phyloP scores from a whole-genome alignment of 2,329 filamentous ascomycete genomes.

The Fusarium irregulare region DNA sequence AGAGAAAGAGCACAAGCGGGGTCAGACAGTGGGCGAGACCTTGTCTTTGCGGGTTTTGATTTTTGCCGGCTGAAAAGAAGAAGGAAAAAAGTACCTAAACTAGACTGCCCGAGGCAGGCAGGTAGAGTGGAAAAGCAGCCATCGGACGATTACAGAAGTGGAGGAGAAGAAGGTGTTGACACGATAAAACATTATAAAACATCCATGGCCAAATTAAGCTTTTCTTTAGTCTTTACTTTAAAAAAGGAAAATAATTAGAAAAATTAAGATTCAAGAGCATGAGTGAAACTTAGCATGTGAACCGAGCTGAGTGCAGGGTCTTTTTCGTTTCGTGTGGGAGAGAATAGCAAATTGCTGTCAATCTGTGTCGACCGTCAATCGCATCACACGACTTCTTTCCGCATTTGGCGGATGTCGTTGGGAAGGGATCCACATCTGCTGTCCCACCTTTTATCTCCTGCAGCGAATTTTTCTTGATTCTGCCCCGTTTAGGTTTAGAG shows the following conservation, averaged over 20 bases:
- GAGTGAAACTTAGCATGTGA: slow-evolving; percentile 9
- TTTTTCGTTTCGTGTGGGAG: background rate
- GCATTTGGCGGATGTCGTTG: slow-evolving; percentile 32
- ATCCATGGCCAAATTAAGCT: slow-evolving; percentile 11
- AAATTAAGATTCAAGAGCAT: background rate
- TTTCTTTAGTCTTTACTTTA: slow-evolving; percentile 16
- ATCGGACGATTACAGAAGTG: background rate
- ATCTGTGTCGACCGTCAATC: background rate
- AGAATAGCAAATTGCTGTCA: background rate
- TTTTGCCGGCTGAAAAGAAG: background rate
- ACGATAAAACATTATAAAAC: background rate
- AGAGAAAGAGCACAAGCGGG: slow-evolving; percentile 16
- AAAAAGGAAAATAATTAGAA: background rate
- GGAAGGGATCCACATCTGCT: background rate
- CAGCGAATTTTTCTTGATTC: slow-evolving; percentile 24
- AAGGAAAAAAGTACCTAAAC: background rate
- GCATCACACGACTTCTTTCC: slow-evolving; percentile 42
- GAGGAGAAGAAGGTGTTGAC: background rate
- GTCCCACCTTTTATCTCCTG: slow-evolving; percentile 13
- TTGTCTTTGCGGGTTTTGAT: background rate
- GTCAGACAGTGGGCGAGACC: slow-evolving; percentile 6
- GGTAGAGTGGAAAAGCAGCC: background rate
- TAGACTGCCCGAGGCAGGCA: background rate
- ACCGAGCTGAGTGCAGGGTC: slow-evolving; percentile 16
- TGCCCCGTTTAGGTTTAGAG: slow-evolving; percentile 21